phyloP scores from a whole-genome alignment of 1,139 yeast species.

The Yamadazyma songkhlaensis region DNA sequence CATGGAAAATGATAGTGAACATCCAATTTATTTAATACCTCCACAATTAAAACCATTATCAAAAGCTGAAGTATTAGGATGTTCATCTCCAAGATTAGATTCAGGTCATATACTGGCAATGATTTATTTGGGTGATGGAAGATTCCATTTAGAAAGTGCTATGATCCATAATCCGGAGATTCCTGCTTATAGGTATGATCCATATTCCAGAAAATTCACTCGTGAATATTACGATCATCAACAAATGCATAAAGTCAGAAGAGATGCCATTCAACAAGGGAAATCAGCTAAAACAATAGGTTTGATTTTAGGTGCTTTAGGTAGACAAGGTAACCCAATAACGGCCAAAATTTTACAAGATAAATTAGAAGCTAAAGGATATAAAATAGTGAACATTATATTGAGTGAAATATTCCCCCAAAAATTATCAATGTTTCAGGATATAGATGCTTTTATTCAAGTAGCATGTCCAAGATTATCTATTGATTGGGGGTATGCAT shows the following conservation, averaged over 20 bases:
- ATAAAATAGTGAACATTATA: conserved; percentile 75
- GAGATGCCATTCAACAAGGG: conserved; percentile 61
- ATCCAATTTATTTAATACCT: conserved; percentile 64
- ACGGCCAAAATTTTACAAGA: conserved; percentile 68
- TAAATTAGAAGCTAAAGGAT: conserved; percentile 51
- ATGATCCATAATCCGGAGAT: conserved; percentile 96
- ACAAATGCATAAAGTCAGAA: conserved; percentile 72
- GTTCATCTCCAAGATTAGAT: conserved; percentile 84
- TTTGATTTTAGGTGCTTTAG: conserved; percentile 88
- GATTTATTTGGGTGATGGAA: conserved; percentile 93
- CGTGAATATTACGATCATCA: conserved; percentile 83
- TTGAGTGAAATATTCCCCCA: conserved; percentile 92
- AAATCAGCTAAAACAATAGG: conserved; percentile 75
- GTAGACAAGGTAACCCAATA: conserved; percentile 88
- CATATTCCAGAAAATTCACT: conserved; percentile 88
- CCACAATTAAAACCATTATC: conserved; percentile 94
- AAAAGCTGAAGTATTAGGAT: conserved; percentile 94
- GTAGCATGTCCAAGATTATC: conserved; percentile 97
- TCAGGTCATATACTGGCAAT: conserved; percentile 67
- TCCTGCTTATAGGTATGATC: conserved; percentile 93
- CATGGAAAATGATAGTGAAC: conserved; percentile 46
- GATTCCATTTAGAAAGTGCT: conserved; percentile 92
- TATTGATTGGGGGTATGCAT: conserved; percentile 99
- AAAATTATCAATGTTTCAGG: conserved; percentile 90
- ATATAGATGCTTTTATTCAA: conserved; percentile 92